A percentile compares a stretch with the other conserved stretches of the same genome.
These are phyloP conservation scores for Hypoxylon sp. DNA, from an alignment of 2,329 filamentous ascomycete genomes.

Conservation along the genomic window DNA sequence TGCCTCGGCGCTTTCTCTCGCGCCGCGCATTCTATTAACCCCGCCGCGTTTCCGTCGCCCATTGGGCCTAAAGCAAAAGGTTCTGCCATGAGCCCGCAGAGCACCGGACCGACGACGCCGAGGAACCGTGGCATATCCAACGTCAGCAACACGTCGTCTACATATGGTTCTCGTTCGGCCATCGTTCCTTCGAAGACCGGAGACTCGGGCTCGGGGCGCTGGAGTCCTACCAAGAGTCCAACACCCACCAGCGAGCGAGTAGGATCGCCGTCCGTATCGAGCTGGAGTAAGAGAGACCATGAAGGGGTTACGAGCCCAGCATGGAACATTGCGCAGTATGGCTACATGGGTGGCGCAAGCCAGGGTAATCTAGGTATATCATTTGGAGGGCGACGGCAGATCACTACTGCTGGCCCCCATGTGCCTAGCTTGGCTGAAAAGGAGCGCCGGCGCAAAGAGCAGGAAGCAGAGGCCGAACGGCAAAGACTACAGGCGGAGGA, in stretches of 20 bases:
- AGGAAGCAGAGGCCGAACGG: slow-evolving; percentile 72
- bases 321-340: slow-evolving; percentile 99
- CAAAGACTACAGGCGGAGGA: slow-evolving; percentile 69
- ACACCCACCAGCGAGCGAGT: slow-evolving; percentile 62
- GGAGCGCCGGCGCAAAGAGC: slow-evolving; percentile 74
- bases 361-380: slow-evolving; percentile 95
- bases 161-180: slow-evolving; percentile 60
- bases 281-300: slow-evolving; percentile 90
- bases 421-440: slow-evolving; percentile 90
- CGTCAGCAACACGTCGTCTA: slow-evolving; percentile 71
- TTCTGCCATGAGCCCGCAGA: slow-evolving; percentile 74
- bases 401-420: slow-evolving; percentile 83
- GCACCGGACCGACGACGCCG: slow-evolving; percentile 70
- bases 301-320: slow-evolving; percentile 86
- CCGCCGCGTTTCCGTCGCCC: slow-evolving; percentile 78
- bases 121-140: slow-evolving; percentile 66
- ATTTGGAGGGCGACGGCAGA: slow-evolving; percentile 92
- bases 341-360: slow-evolving; percentile 97
- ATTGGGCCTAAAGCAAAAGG: slow-evolving; percentile 79
- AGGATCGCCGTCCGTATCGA: slow-evolving; percentile 76
- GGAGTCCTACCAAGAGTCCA: slow-evolving; percentile 75
- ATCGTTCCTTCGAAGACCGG: slow-evolving; percentile 67
- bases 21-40: slow-evolving; percentile 81
- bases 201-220: slow-evolving; percentile 68
- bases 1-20: slow-evolving; percentile 93